These are phyloP conservation scores for Diaporthe sp. DNA, from an alignment of 2,329 filamentous ascomycete genomes.

Conservation along the genomic window DNA sequence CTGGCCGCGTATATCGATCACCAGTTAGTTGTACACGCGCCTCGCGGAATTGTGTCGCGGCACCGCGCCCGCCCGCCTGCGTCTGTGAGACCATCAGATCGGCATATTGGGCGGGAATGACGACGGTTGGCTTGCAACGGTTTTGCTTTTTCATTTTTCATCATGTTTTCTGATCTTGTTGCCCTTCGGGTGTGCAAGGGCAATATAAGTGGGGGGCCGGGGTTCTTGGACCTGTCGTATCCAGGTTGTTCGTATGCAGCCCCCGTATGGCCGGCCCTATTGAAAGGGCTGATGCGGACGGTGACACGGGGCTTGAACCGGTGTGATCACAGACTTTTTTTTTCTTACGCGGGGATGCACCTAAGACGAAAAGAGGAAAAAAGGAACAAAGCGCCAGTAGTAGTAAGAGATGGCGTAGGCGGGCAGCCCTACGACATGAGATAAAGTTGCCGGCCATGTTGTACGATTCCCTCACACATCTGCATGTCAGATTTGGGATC, in stretches of 20 bases:
- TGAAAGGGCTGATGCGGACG: constrained; percentile 13
- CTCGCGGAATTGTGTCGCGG: constrained; percentile 1
- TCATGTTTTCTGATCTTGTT: not conserved
- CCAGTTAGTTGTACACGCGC: not conserved
- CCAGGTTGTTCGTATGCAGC: constrained; percentile 10
- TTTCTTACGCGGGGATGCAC: constrained; percentile 1
- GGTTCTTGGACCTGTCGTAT: not conserved
- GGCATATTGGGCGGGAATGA: constrained; percentile 14
- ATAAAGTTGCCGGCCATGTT: constrained; percentile 25
- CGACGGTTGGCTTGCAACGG: constrained; percentile 2
- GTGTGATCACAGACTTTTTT: constrained; percentile 20
- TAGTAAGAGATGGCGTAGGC: constrained; percentile 1
- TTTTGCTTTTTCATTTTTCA: not conserved
- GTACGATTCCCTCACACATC: constrained; percentile 6
- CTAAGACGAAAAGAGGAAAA: not conserved
- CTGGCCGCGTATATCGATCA: constrained; percentile 15
- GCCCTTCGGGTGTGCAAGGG: not conserved
- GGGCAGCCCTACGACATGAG: constrained; percentile 30
- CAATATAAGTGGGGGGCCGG: not conserved
- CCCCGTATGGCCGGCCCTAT: constrained; percentile 1
- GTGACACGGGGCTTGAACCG: constrained; percentile 17
- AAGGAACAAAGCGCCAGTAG: too few species aligned
- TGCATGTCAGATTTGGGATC: constrained; percentile 35
- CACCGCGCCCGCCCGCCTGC: not conserved
- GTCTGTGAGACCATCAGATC: not conserved